phyloP scores from a whole-genome alignment of 768 basidiomycete species.

The Tremella mesenterica region DNA sequence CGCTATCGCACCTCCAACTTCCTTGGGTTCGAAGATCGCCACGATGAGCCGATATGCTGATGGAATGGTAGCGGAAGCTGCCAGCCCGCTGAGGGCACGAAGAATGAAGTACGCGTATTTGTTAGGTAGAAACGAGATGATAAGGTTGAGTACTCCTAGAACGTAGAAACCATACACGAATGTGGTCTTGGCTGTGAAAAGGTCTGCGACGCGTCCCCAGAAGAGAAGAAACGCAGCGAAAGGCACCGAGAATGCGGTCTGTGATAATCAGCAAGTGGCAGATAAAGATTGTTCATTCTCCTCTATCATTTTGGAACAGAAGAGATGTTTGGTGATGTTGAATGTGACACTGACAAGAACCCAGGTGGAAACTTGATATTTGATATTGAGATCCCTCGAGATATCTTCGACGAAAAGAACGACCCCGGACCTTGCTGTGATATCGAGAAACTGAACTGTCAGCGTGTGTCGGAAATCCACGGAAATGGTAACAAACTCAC shows the following conservation, averaged over 20 bases:
- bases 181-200: constrained; percentile 31
- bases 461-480: not conserved
- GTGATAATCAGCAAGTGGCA: not conserved
- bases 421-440: constrained; percentile 10
- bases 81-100: constrained; percentile 16
- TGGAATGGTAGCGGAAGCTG: constrained; percentile 18
- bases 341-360: constrained; percentile 22
- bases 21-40: constrained; percentile 21
- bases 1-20: constrained; percentile 18
- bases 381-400: constrained; percentile 22
- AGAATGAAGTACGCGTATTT: constrained; percentile 27
- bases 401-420: constrained; percentile 29
- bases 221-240: constrained; percentile 35
- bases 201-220: constrained; percentile 34
- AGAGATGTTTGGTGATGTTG: not conserved
- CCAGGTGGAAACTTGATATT: constrained; percentile 27
- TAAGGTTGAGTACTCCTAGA: constrained; percentile 20
- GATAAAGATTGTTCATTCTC: not conserved
- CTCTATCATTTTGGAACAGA: not conserved
- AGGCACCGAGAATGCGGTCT: constrained; percentile 29
- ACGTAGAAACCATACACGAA: constrained; percentile 35
- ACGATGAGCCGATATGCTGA: constrained; percentile 29
- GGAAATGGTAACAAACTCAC: not conserved
- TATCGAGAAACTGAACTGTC: constrained; percentile 16
- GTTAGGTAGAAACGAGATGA: constrained; percentile 24